Base-by-base conservation (phyloP, 495 filamentous ascomycete genomes). In the Annulohypoxylon bovei region DNA sequence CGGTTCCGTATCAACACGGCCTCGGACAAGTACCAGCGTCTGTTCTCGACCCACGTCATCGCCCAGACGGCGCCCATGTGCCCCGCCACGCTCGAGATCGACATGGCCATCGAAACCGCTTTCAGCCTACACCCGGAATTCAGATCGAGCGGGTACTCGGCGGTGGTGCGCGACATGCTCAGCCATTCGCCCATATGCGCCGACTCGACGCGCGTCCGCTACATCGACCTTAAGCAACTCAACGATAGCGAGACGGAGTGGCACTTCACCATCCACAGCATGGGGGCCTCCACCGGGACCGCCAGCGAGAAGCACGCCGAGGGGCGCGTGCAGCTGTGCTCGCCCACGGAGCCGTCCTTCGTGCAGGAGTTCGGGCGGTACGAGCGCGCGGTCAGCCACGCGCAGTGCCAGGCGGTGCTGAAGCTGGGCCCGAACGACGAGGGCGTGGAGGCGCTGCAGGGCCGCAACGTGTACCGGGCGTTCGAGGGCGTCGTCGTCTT, bases 401-500 rank as follows among this genome's bases (percentile, higher is more conserved):
- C 68, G 14, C 80, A 73, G 4, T 86, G 81, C 61, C 2, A 73
- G 0, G 37, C 69, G 3, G 16, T 85, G 3, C 65, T 87, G 0
- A 37, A 81, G 4, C 27, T 33, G n/a, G 40, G 20, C 14, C n/a
- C 12, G 9, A 46, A 65, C 56, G 37, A 44, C 23, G 73, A 82
- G 28, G 78, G 67, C 0, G 83, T 84, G 6, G 82, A 86, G 16
- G 76, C 85, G 0, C 60, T 88, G 1, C 84, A 85, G 50, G 82
- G 84, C 0, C 76, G 79, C 0, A 83, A 78, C 44, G 77, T 87
- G 0, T 88, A 87, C 73, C 68, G 62, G 0, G 50, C 69, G 0
- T 87, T 87, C 56, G 33, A 61, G 1, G 75, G 82, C 2, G 65
- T 87, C 35, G 81, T 87, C 1, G 78, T 85, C 12, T 88, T 85